Base-by-base conservation (phyloP, 2,329 filamentous ascomycete species). In the Endothia cerciana region DNA sequence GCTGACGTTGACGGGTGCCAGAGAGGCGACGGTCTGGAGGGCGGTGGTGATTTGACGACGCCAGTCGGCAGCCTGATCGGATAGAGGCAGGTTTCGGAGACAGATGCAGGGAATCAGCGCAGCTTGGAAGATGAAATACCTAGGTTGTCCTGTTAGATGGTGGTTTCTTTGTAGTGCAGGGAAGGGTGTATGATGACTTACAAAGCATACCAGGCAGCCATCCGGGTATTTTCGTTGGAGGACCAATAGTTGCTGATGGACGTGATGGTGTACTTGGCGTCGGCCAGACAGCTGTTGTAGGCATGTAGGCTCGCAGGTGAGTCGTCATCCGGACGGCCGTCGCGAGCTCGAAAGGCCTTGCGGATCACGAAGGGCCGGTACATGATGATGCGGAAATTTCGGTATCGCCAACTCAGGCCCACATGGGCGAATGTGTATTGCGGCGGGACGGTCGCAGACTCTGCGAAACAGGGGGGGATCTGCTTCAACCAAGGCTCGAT, bases 41-140 rank as follows among this genome's bases (percentile, higher is more conserved):
- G 79, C 77, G 2, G 71, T 74, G 3, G 69, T 71, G 47, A 83
- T 77, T 65, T 83, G 81, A 1, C 72, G 68, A 10, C 77, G 74
- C 81, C 80, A 83, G 63, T 76, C 75, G 1, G 71, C 49, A 8
- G 78, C 78, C 11, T 75, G 69, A 2, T 72, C 64, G 1, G 79
- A 77, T 7, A 71, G 69, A 0, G 81, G 79, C 5, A 79, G 73
- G 62, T 81, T 82, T 6, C 81, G 78, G 2, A 83, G 74, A 64
- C 80, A 83, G 13, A 83, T 78, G 56, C 77, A 79, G 1, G 81
- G 82, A 11, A 84, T 83, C 19, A 84, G 72, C 2, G 78, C 79
- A 0, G 81, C 81, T 64, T 83, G 82, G 63, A 84, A 84, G 5
- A 83, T 74, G 65, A 83, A 83, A 69, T 82, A 83, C 40, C 67